A percentile compares a stretch with the other conserved stretches of the same genome.
Evolutionary conservation across 225 moss, liverwort and hornwort genomes (phyloP).

Genomic region (Bryoerythrophyllum caledonicum): DNA sequence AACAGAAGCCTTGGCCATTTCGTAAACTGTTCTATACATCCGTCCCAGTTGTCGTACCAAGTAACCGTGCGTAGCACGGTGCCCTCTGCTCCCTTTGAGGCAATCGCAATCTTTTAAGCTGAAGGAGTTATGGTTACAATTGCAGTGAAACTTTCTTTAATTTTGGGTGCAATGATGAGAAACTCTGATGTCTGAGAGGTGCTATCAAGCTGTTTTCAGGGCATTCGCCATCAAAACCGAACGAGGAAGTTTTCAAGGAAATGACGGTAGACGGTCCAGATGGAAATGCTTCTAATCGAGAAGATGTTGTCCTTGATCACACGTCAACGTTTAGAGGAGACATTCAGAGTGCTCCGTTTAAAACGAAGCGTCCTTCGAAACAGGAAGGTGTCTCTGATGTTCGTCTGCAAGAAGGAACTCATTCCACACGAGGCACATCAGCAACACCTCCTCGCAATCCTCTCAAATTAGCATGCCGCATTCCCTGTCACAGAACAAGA

Average conservation of each 20-base stretch:
- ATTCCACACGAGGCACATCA: constrained; percentile 20
- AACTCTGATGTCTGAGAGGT: constrained; percentile 10
- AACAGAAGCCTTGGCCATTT: neutral
- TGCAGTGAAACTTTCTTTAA: neutral
- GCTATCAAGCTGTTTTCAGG: constrained; percentile 30
- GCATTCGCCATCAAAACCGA: constrained; percentile 15
- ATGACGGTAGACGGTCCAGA: constrained; percentile 2
- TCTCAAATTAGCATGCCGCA: constrained; percentile 3
- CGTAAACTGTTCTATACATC: neutral
- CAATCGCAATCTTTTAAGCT: neutral
- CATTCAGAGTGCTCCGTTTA: constrained; percentile 7
- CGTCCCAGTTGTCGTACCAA: neutral
- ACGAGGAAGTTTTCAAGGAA: constrained; percentile 11
- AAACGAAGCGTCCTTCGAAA: neutral
- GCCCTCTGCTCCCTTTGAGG: neutral
- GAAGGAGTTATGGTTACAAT: neutral
- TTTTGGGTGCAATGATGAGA: neutral
- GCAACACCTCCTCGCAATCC: constrained; percentile 26
- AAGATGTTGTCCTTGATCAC: constrained; percentile 11
- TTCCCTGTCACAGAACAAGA: constrained; percentile 30
- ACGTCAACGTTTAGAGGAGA: constrained; percentile 1
- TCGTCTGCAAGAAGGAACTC: constrained; percentile 22
- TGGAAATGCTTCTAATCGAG: constrained; percentile 20
- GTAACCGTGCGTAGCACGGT: neutral
- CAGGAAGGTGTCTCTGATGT: constrained; percentile 21